These are phyloP conservation scores for Zygoascus meyerae DNA, from an alignment of 1,139 yeast species.

Conservation along the genomic window DNA sequence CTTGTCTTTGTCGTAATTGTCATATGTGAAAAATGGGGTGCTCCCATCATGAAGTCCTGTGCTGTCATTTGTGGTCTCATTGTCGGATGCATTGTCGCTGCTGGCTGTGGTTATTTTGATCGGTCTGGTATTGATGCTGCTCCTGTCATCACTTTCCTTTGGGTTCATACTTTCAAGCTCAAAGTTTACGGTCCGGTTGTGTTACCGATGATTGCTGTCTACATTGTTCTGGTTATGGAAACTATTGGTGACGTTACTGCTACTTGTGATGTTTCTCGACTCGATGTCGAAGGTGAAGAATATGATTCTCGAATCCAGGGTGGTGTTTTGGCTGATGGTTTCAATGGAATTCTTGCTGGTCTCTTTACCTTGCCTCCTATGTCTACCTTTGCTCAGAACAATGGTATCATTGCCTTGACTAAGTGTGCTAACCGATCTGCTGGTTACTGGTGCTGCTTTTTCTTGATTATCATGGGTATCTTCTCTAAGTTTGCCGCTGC, in stretches of 20 bases:
- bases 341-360: conserved; percentile 67
- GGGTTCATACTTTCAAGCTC: conserved; percentile 80
- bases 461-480: conserved; percentile 76
- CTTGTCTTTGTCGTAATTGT: conserved; percentile 68
- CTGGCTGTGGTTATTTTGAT: conserved; percentile 79
- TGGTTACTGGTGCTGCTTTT: conserved; percentile 87
- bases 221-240: conserved; percentile 78
- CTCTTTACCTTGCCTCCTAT: conserved; percentile 64
- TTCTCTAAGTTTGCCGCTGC: conserved; percentile 89
- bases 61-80: conserved; percentile 80
- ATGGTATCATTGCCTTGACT: conserved; percentile 86
- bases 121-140: conserved; percentile 53
- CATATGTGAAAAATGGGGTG: conserved; percentile 76
- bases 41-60: conserved; percentile 93
- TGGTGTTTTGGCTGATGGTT: conserved; percentile 76
- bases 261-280: conserved; percentile 80
- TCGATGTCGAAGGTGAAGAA: conserved; percentile 70
- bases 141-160: conserved; percentile 76
- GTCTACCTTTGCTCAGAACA: conserved; percentile 88
- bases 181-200: conserved; percentile 76
- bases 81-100: conserved; percentile 87
- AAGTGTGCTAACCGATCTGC: conserved; percentile 82
- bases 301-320: conserved; percentile 88
- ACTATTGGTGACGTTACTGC: conserved; percentile 93
- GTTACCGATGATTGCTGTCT: conserved; percentile 76